Percentiles rank a stretch among this genome's conserved stretches.
These are phyloP conservation scores for Leccinum imitatum DNA, from an alignment of 768 basidiomycete genomes.

Conservation along the genomic window DNA sequence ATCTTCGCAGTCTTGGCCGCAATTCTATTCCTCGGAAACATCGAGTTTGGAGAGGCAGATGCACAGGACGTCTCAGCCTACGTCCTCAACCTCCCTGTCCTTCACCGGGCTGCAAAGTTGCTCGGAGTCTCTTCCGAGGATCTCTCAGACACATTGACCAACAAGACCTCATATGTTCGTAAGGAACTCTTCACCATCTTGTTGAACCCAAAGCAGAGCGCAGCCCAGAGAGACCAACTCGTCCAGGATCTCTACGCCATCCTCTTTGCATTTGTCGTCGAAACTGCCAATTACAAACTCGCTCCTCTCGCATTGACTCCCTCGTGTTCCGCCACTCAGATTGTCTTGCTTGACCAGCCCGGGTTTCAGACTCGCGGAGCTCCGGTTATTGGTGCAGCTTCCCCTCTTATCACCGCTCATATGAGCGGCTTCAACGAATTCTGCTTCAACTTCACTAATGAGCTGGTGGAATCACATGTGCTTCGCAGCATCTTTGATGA, in stretches of 20 bases:
- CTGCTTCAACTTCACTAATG: conserved; percentile 58
- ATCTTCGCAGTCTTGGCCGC: conserved; percentile 54
- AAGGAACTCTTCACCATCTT: conserved; percentile 59
- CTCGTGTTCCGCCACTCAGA: conserved; percentile 43
- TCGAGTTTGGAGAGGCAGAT: conserved; percentile 56
- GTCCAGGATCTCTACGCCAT: conserved; percentile 62
- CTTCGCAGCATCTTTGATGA: conserved; percentile 55
- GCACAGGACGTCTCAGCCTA: conserved; percentile 54
- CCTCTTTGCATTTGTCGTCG: conserved; percentile 61
- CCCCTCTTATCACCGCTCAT: conserved; percentile 54
- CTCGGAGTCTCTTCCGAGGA: conserved; percentile 56
- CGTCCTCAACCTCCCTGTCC: conserved; percentile 44
- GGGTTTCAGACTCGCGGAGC: conserved; percentile 57
- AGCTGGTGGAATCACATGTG: conserved; percentile 58
- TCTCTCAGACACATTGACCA: conserved; percentile 52
- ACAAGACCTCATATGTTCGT: conserved; percentile 56
- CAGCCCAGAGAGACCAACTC: conserved; percentile 52
- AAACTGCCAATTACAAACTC: conserved; percentile 60
- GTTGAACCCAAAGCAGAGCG: conserved; percentile 50
- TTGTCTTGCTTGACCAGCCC: conserved; percentile 53
- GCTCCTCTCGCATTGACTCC: conserved; percentile 44
- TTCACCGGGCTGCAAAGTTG: conserved; percentile 49
- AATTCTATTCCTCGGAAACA: conserved; percentile 57
- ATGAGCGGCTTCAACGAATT: conserved; percentile 64
- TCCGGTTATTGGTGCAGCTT: conserved; percentile 37